Conservation (phyloP, 2,329 filamentous ascomycete species). For the Epichloe gansuensis region DNA sequence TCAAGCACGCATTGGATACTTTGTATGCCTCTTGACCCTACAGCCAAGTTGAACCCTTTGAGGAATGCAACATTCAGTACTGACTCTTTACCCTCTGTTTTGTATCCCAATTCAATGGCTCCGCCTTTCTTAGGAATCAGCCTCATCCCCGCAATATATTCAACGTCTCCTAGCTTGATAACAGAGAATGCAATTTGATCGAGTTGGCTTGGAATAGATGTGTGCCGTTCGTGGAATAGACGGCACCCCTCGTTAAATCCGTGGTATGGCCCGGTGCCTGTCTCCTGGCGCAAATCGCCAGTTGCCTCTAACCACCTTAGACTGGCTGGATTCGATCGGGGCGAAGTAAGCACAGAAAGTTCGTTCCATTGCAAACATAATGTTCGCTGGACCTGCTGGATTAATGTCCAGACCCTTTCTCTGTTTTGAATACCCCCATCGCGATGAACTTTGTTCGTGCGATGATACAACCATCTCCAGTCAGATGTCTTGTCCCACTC, state of each 20-base stretch:
- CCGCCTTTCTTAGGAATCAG: constrained; percentile 1
- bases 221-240: constrained; percentile 3
- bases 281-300: constrained; percentile 4
- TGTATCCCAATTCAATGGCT: constrained; percentile 6
- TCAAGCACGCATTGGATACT: constrained; percentile 7
- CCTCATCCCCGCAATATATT: constrained; percentile 6
- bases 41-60: constrained; percentile 5
- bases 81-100: constrained; percentile 3
- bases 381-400: constrained; percentile 6
- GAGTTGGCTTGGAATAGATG: constrained; percentile 3
- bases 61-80: constrained; percentile 2
- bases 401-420: constrained; percentile 5
- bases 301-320: constrained; percentile 4
- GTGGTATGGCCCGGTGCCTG: background rate
- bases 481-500: constrained; percentile 4
- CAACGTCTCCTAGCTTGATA: constrained; percentile 2
- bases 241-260: constrained; percentile 6
- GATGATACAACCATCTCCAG: constrained; percentile 6
- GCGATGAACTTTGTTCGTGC: constrained; percentile 4
- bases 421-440: constrained; percentile 5
- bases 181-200: constrained; percentile 6
- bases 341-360: background rate
- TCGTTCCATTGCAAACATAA: constrained; percentile 6
- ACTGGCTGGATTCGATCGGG: background rate
- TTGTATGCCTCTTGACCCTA: constrained; percentile 8